Evolutionary conservation across 352 stramenopile genomes (phyloP), one percentile per base, ranked within the genome.

Genomic region (Aphanomyces invadans): DNA sequence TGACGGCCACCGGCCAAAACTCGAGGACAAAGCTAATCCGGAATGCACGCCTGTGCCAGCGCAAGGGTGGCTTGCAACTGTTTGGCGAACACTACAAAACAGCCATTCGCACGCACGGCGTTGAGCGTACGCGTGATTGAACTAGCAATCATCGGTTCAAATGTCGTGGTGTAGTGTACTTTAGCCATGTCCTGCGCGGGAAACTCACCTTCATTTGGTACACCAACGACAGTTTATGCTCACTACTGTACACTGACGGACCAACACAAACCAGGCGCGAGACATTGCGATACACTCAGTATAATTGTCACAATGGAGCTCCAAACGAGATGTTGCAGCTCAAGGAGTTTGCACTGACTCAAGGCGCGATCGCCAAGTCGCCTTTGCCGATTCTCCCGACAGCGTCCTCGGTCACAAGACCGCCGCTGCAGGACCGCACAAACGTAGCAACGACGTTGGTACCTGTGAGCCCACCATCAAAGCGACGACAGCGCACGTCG

Each of bases 131-230:
- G 31, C 17, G 21, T 19, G n/a, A 10, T 55, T 60, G 19, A 53
- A 19, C 0, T 25, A 10, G 17, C 3, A 31, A 4, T n/a, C 1
- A 31, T 60, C 21, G 15, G 9, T 53, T 3, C 29, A n/a, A 45
- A 25, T 46, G 21, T 33, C 21, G 4, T 38, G 57, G 4, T 48
- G 7, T 53, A 75, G 69, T 89, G 25, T 91, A 89, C 70, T 91
- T 80, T 55, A 87, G 83, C 33, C 81, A 85, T 38, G 51, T 80
- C 29, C 39, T 64, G 5, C 71, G 82, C 28, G 83, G 83, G 57
- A 91, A 88, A 45, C 65, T 87, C 19, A 76, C 80, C 11, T 80
- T 91, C 62, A 86, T 89, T 67, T 68, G 73, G 80, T 86, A n/a
- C n/a, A n/a, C n/a, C n/a, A n/a, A 66, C 19, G 77, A 73, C 10